Percentiles rank a stretch among this genome's conserved stretches.
Conservation (phyloP, 1,284 basidiomycete species). For the Microbotryum intermedium region DNA sequence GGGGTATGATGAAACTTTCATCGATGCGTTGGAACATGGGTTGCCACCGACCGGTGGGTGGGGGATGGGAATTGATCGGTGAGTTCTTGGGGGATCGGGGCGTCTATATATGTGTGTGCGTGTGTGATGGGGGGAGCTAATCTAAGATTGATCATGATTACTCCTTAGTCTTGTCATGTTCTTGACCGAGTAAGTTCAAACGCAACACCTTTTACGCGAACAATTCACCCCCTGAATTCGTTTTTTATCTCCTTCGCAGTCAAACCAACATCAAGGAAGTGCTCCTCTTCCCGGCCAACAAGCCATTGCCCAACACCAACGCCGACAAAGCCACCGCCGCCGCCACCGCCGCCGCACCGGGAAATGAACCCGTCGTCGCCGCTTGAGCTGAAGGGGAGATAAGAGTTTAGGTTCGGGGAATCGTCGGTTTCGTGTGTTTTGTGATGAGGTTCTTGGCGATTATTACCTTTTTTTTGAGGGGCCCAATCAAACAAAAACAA, state of each 20-base stretch:
- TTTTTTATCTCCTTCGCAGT: background rate
- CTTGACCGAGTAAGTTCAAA: conserved; percentile 55
- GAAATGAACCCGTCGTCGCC: no score
- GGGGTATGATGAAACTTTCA: conserved; percentile 87
- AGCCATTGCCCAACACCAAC: conserved; percentile 25
- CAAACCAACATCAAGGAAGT: conserved; percentile 59
- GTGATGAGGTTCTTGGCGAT: no score
- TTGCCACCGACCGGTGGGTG: conserved; percentile 95
- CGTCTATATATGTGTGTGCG: background rate
- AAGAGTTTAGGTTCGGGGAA: no score
- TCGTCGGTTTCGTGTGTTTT: no score
- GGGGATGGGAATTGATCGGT: conserved; percentile 81
- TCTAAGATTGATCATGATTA: background rate
- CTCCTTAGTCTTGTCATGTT: conserved; percentile 73
- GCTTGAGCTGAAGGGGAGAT: no score
- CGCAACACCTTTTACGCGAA: background rate
- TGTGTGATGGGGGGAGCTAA: conserved; percentile 10
- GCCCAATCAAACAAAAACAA: no score
- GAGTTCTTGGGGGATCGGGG: background rate
- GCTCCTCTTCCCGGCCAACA: conserved; percentile 31
- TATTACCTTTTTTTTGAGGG: no score
- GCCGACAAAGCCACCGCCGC: background rate
- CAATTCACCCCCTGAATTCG: background rate
- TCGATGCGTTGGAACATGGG: conserved; percentile 84
- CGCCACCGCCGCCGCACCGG: background rate